Conservation (phyloP, 2,329 filamentous ascomycete genomes). For the Talaromyces sp. region DNA sequence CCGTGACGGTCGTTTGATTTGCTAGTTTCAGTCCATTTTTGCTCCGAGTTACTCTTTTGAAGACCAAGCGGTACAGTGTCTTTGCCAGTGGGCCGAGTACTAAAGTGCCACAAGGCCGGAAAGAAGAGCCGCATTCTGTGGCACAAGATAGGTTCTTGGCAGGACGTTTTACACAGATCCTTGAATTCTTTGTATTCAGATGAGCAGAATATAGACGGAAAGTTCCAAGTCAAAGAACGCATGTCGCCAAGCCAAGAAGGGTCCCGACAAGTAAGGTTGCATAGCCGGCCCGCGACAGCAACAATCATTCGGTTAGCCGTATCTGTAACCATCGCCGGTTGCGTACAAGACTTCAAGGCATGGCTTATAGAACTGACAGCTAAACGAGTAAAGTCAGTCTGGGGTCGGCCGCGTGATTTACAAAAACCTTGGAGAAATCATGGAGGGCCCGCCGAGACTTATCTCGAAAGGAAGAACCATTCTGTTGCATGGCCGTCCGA, state of each 20-base stretch:
- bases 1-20: background rate
- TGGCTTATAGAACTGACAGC: background rate
- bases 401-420: background rate
- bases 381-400: background rate
- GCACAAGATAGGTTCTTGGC: background rate
- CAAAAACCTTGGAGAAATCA: background rate
- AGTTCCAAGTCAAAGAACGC: background rate
- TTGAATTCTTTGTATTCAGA: background rate
- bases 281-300: background rate
- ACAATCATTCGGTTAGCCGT: background rate
- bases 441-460: background rate
- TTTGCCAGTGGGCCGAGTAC: background rate
- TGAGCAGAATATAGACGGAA: background rate
- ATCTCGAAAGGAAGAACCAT: background rate
- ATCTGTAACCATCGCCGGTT: conserved; percentile 2
- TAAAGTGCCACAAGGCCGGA: background rate
- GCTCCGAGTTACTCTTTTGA: background rate
- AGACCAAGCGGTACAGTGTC: background rate
- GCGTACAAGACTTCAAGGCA: background rate
- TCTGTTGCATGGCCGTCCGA: background rate
- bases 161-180: background rate
- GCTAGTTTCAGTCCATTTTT: background rate
- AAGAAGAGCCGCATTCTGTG: background rate
- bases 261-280: background rate
- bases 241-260: background rate